Base-by-base conservation (phyloP, 768 basidiomycete genomes). In the Plicaturopsis crispa region DNA sequence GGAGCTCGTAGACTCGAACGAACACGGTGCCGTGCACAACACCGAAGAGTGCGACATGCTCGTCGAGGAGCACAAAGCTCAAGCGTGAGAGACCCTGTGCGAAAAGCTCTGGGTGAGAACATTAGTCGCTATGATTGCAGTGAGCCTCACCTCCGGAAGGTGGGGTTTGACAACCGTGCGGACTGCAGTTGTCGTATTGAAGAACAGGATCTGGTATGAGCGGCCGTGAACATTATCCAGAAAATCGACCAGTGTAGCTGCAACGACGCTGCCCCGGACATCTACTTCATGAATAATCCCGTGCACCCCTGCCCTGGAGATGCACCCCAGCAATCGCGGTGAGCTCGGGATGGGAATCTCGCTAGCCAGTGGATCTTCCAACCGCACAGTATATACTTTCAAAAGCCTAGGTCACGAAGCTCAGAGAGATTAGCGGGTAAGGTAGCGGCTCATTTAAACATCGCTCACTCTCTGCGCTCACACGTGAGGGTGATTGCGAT, bases 41-140 rank as follows among this genome's bases (percentile, higher is more conserved):
- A 14, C 62, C 63, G 2, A 61, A 44, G 18, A 67, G 42, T 21
- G 61, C 47, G 12, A 68, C 45, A 26, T 52, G 56, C 8, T 51
- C 46, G 3, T 48, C 44, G 35, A 49, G 54, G 24, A 68, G 39
- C 31, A 54, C 53, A 26, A 65, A 53, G 33, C 58, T 59, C 5
- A 66, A 32, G 39, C 58, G 53, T 16, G 55, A 49, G 18, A 65
- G 53, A 16, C 50, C 45, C 63, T 65, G 35, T n/a, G n/a, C n/a
- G n/a, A n/a, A n/a, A n/a, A n/a, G n/a, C n/a, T n/a, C n/a, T n/a
- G 4, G 3, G n/a, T n/a, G n/a, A n/a, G n/a, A n/a, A n/a, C n/a
- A n/a, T n/a, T n/a, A n/a, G n/a, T n/a, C n/a, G n/a, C n/a, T n/a
- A n/a, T n/a, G n/a, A n/a, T n/a, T n/a, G n/a, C n/a, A n/a, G n/a